Percentiles rank a stretch among this genome's conserved stretches.
Evolutionary conservation across 23 red algal genomes (phyloP).

Genomic region (Gracilariopsis chorda): DNA sequence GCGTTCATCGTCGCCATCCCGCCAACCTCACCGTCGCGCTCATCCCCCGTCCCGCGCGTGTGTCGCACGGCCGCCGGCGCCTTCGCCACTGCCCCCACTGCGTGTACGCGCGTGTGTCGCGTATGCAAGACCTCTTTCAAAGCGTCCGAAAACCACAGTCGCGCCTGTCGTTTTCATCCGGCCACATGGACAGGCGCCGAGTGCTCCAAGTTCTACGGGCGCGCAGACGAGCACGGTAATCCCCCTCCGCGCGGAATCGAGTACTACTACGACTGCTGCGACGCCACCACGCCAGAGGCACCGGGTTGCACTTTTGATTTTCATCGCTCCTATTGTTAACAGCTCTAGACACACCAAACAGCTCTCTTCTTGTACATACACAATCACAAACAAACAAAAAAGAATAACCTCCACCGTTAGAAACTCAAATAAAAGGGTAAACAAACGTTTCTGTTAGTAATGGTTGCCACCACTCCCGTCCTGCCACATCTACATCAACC

Average conservation of each 20-base stretch:
- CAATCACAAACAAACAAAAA: no score
- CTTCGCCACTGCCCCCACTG: neutral
- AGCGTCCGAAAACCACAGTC: neutral
- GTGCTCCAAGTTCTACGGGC: slow-evolving; percentile 21
- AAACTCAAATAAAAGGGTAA: no score
- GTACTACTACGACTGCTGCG: slow-evolving; percentile 45
- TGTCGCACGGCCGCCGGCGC: neutral
- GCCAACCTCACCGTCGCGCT: no score
- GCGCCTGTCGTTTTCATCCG: slow-evolving; percentile 18
- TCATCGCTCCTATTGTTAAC: slow-evolving; percentile 15
- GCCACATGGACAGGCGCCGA: slow-evolving; percentile 22
- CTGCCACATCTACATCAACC: slow-evolving; percentile 77
- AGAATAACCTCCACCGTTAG: no score
- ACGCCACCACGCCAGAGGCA: neutral
- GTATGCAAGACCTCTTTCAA: slow-evolving; percentile 13
- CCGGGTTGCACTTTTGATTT: slow-evolving; percentile 18
- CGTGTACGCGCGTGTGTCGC: slow-evolving; percentile 20
- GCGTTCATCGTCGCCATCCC: no score
- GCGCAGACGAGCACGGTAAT: neutral
- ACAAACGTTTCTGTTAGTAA: no score
- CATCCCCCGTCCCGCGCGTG: no score
- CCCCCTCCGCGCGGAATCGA: neutral
- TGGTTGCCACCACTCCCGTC: no score
- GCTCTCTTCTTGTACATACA: no score
- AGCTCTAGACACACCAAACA: no score